Base-by-base conservation (phyloP, 768 basidiomycete genomes). In the Suillus subaureus region DNA sequence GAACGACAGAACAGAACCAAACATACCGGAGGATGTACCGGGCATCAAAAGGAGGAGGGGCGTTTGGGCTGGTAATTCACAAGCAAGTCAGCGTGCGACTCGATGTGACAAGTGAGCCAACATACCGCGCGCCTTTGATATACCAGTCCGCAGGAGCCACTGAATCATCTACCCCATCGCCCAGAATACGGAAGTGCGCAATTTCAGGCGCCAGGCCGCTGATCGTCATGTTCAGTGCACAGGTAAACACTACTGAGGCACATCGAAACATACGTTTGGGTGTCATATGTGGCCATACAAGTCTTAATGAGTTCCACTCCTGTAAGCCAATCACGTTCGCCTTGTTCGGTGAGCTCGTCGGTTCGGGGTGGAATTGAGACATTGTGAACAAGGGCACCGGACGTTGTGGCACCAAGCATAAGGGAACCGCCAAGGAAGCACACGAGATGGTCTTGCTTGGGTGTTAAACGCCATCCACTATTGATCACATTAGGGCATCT, bases 361-460 rank as follows among this genome's bases (percentile, higher is more conserved):
- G 80, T 76, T 31, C 79, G 80, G 0, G 93, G 93, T 15, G 93
- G 93, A 39, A 92, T 75, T 12, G 90, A 90, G 7, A 91, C 86
- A 4, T 77, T 79, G 12, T 82, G 73, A 4, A 76, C 77, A 21
- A 82, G 66, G 0, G 89, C 83, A 61, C 90, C 90, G 3, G 87
- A 79, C 2, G 81, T 85, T 3, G 91, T 92, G 16, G 94, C 92
- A 15, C 96, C 95, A 3, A 99, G 85, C 83, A 99, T 88, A 64
- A 99, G 85, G 1, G 93, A 93, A 4, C 95, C 96, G 23, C 90
- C 94, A 40, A 99, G 80, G 86, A 97, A 99, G 78, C 96, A 98
- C 4, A 93, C 95, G 40, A 99, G 86, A 74, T 97, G 96, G 73
- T 99, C 96, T 80, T 98, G 96, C 74, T 97, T 97, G 12, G 92